Evolutionary conservation across 495 filamentous ascomycete genomes (phyloP).

Genomic region (Daldinia grandis): DNA sequence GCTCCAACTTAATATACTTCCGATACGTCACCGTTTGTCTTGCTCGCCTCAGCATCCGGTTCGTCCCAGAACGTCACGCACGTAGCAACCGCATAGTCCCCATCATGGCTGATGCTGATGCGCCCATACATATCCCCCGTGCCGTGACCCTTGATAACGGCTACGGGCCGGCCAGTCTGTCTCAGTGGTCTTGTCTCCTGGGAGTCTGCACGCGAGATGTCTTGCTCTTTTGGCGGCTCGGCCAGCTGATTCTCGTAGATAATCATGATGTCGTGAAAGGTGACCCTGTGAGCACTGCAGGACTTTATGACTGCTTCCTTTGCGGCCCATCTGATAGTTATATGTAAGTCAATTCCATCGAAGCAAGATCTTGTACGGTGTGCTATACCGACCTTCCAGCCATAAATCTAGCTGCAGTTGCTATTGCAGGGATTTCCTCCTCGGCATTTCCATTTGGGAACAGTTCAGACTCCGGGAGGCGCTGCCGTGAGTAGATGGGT

Average conservation of each 20-base stretch:
- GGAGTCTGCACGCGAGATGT: not conserved
- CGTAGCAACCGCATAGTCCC: slow-evolving; percentile 46
- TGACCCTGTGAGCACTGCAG: slow-evolving; percentile 52
- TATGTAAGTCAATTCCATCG: slow-evolving; percentile 9
- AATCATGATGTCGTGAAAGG: slow-evolving; percentile 59
- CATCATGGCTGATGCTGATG: slow-evolving; percentile 53
- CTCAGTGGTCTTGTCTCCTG: not conserved
- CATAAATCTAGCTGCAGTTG: slow-evolving; percentile 50
- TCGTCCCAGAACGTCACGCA: slow-evolving; percentile 26
- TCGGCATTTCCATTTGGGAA: not conserved
- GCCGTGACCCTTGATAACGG: slow-evolving; percentile 31
- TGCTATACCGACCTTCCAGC: slow-evolving; percentile 59
- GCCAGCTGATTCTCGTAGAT: not conserved
- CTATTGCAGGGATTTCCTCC: slow-evolving; percentile 13
- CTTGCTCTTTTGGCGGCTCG: not conserved
- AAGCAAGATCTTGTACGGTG: not conserved
- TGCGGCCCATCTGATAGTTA: slow-evolving; percentile 61
- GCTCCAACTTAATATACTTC: not conserved
- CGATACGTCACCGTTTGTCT: not conserved
- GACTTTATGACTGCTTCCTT: slow-evolving; percentile 75
- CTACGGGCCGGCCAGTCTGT: slow-evolving; percentile 35
- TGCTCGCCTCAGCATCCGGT: not conserved
- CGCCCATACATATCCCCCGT: slow-evolving; percentile 28
- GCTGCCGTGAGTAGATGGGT: not conserved
- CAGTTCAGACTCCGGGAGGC: not conserved